Conservation (phyloP, 2,329 filamentous ascomycete genomes). For the Paracorniculantispora psalliotae region DNA sequence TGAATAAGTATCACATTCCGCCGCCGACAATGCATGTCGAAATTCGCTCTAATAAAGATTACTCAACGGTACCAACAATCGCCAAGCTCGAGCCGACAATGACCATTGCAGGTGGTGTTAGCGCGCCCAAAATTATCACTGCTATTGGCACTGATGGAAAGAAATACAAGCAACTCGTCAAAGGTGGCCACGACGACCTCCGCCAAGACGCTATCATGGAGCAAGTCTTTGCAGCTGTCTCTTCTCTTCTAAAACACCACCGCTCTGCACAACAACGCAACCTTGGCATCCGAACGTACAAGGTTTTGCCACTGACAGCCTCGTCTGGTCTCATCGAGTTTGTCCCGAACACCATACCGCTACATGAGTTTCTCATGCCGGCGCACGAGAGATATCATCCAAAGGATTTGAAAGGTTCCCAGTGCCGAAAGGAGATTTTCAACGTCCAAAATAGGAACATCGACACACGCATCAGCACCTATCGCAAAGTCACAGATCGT, state of each 20-base stretch:
- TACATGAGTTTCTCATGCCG: constrained; percentile 88
- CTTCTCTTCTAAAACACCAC: constrained; percentile 80
- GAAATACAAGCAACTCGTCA: constrained; percentile 85
- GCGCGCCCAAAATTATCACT: constrained; percentile 89
- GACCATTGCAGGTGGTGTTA: constrained; percentile 83
- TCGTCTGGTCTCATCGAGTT: constrained; percentile 94
- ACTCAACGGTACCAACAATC: constrained; percentile 71
- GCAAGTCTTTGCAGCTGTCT: constrained; percentile 96
- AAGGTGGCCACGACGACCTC: constrained; percentile 92
- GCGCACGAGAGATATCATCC: constrained; percentile 86
- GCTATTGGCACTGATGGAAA: constrained; percentile 72
- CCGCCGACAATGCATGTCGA: constrained; percentile 85
- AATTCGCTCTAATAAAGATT: constrained; percentile 67
- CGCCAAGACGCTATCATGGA: constrained; percentile 99
- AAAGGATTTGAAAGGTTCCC: constrained; percentile 68
- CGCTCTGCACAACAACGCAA: constrained; percentile 82
- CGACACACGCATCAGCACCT: constrained; percentile 68
- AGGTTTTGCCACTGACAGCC: constrained; percentile 83
- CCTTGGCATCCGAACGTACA: constrained; percentile 91
- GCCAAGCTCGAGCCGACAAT: constrained; percentile 68
- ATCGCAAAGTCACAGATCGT: constrained; percentile 69
- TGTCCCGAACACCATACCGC: constrained; percentile 83
- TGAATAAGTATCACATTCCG: constrained; percentile 67
- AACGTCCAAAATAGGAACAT: constrained; percentile 65
- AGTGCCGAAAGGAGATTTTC: constrained; percentile 75